Evolutionary conservation across 1,139 yeast species (phyloP).

Genomic region (Yamadazyma diospyri): DNA sequence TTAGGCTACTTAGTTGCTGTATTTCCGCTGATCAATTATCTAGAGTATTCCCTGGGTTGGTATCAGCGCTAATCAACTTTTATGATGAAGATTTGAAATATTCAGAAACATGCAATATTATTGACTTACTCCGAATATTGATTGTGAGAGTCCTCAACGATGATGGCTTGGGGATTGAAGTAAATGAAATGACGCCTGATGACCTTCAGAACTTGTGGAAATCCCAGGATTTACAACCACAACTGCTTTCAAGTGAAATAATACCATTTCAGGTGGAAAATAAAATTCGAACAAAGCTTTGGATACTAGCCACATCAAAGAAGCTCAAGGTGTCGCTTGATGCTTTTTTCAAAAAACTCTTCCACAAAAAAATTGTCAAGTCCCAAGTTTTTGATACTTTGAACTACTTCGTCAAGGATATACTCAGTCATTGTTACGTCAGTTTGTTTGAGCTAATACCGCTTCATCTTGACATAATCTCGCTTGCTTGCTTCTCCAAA

Average conservation of each 20-base stretch:
- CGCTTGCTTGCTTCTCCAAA: constrained; percentile 15
- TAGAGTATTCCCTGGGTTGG: constrained; percentile 39
- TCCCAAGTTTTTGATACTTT: constrained; percentile 23
- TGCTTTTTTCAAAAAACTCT: constrained; percentile 25
- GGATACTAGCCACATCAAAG: constrained; percentile 63
- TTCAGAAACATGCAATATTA: constrained; percentile 18
- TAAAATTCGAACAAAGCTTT: constrained; percentile 42
- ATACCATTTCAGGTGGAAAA: neutral
- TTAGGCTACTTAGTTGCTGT: neutral
- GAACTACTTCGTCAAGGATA: constrained; percentile 19
- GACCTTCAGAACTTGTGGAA: neutral
- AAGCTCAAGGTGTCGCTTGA: constrained; percentile 53
- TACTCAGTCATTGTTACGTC: constrained; percentile 28
- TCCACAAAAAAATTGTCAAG: constrained; percentile 17
- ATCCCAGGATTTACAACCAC: neutral
- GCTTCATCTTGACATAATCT: constrained; percentile 28
- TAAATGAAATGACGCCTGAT: constrained; percentile 4
- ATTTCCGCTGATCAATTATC: constrained; percentile 31
- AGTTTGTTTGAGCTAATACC: constrained; percentile 34
- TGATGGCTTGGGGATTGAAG: constrained; percentile 17
- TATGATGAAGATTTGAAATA: constrained; percentile 25
- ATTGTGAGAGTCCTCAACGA: constrained; percentile 29
- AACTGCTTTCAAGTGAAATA: too few species aligned
- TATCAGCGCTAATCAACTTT: constrained; percentile 32
- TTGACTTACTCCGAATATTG: constrained; percentile 21